Evolutionary conservation across 2,329 filamentous ascomycete species (phyloP).

Genomic region (Ophiostoma sp.): DNA sequence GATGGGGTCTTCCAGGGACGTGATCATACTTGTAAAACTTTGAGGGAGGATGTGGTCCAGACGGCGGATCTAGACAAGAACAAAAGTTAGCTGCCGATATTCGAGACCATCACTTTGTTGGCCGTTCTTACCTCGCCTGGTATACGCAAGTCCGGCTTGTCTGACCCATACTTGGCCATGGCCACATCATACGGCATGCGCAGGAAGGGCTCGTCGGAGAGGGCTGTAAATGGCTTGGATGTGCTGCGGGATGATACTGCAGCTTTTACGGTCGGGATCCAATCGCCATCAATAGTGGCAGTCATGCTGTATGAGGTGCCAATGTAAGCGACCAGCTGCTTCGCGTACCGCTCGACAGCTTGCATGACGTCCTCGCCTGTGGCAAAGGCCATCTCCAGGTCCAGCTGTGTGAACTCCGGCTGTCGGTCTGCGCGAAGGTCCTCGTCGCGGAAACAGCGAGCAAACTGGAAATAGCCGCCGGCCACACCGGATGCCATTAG

Average conservation of each 20-base stretch:
- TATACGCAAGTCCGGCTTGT: slow-evolving; percentile 87
- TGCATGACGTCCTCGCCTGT: slow-evolving; percentile 64
- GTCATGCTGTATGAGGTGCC: slow-evolving; percentile 37
- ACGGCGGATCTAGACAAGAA: slow-evolving; percentile 49
- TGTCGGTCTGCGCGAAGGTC: slow-evolving; percentile 88
- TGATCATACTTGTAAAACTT: slow-evolving; percentile 70
- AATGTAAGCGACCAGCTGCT: slow-evolving; percentile 48
- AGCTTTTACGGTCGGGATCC: slow-evolving; percentile 15
- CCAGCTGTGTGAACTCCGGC: slow-evolving; percentile 90
- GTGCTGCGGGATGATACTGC: neutral
- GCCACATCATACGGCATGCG: slow-evolving; percentile 67
- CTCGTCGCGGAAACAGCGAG: slow-evolving; percentile 91
- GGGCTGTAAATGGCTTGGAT: slow-evolving; percentile 16
- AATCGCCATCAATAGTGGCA: slow-evolving; percentile 30
- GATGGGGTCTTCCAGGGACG: slow-evolving; percentile 58
- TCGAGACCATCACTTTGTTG: neutral
- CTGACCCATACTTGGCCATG: slow-evolving; percentile 76
- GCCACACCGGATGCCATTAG: slow-evolving; percentile 82
- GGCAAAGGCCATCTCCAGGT: slow-evolving; percentile 89
- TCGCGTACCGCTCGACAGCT: slow-evolving; percentile 47
- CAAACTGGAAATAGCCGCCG: slow-evolving; percentile 81
- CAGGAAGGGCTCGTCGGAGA: slow-evolving; percentile 41
- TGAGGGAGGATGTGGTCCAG: slow-evolving; percentile 58
- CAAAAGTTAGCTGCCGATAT: neutral
- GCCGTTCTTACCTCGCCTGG: slow-evolving; percentile 46